A percentile compares a stretch with the other conserved stretches of the same genome.
Evolutionary conservation across 2,329 filamentous ascomycete genomes (phyloP).

Genomic region (Graphilbum sp.): DNA sequence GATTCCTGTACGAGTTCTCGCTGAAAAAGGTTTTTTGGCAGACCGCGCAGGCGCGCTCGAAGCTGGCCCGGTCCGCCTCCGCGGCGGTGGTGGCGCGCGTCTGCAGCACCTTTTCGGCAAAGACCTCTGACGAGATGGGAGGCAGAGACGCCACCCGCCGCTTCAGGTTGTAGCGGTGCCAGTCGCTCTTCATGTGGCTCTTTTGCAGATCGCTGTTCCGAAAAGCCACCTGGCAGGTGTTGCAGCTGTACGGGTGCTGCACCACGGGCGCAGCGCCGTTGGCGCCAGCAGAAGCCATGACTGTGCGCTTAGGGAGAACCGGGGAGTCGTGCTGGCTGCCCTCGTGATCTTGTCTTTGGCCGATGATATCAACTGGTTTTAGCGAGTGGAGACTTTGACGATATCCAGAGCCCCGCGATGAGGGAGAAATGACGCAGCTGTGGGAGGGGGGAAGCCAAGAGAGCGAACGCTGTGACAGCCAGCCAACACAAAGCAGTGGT

Average conservation of each 20-base stretch:
- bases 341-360: too few relatives aligned
- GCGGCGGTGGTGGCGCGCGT: constrained; percentile 73
- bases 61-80: constrained; percentile 75
- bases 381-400: too few relatives aligned
- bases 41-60: constrained; percentile 64
- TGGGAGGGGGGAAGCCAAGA: too few relatives aligned
- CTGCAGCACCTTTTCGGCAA: constrained; percentile 88
- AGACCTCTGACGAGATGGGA: constrained; percentile 79
- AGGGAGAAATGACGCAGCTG: too few relatives aligned
- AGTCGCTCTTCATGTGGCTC: constrained; percentile 94
- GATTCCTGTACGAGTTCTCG: constrained; percentile 89
- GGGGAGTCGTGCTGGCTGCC: too few relatives aligned
- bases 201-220: constrained; percentile 85
- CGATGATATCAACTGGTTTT: too few relatives aligned
- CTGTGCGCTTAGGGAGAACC: background rate
- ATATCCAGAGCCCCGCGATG: too few relatives aligned
- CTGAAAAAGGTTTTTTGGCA: constrained; percentile 93
- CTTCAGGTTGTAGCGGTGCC: constrained; percentile 98
- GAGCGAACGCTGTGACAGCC: too few relatives aligned
- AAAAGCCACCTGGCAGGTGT: constrained; percentile 94
- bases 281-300: constrained; percentile 33
- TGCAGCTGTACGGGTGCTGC: constrained; percentile 84
- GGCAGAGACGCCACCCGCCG: constrained; percentile 80
- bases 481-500: too few relatives aligned
- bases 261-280: constrained; percentile 21